Evolutionary conservation across 139 green algal species (phyloP).

Genomic region (Zygnema cylindricum): DNA sequence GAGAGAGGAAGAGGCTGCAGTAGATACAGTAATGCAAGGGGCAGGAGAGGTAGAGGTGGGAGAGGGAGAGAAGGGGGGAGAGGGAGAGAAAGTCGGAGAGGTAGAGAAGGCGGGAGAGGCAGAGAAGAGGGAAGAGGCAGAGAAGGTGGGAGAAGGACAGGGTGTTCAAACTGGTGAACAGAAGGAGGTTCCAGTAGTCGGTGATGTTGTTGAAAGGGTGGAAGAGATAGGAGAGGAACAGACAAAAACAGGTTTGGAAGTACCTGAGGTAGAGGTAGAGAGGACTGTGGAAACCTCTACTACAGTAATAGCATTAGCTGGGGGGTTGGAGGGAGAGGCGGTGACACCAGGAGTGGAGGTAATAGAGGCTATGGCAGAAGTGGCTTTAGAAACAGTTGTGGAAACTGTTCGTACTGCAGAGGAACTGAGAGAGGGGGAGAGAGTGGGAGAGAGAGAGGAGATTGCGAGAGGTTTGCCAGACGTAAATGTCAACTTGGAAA

Average conservation of each 20-base stretch:
- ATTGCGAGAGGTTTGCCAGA: too few relatives aligned
- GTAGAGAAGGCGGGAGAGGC: background rate
- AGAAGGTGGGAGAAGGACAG: background rate
- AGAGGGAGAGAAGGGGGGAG: background rate
- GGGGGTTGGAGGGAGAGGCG: background rate
- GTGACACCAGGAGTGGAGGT: background rate
- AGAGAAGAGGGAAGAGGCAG: background rate
- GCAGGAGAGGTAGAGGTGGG: background rate
- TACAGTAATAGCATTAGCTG: background rate
- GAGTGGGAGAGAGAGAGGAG: too few relatives aligned
- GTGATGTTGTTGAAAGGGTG: background rate
- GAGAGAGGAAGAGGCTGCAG: too few relatives aligned
- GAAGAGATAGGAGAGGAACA: background rate
- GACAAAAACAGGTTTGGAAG: background rate
- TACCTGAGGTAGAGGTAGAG: background rate
- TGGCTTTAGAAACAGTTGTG: background rate
- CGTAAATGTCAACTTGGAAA: background rate
- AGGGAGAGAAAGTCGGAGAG: too few relatives aligned
- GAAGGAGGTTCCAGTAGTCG: background rate
- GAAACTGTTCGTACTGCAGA: constrained; percentile 3
- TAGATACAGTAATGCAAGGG: background rate
- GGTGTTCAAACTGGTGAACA: background rate
- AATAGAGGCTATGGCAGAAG: background rate
- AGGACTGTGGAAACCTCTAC: background rate
- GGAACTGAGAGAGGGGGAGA: too few relatives aligned